phyloP scores from a whole-genome alignment of 169 alveolate species.

The Theileria annulata region DNA sequence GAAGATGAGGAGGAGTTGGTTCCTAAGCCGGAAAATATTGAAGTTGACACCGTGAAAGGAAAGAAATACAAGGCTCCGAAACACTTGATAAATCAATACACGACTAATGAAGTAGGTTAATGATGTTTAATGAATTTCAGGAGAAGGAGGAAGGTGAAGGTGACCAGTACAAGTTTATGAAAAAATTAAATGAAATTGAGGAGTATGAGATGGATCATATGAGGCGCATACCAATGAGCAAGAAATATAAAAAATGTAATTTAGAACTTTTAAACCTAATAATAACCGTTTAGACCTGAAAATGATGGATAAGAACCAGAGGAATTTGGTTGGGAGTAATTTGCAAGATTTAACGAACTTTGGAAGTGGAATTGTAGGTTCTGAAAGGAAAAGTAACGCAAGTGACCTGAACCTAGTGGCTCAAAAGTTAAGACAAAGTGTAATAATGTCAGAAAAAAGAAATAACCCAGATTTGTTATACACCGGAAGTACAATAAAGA shows the following conservation, averaged over 20 bases:
- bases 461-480: conserved; percentile 17
- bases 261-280: background rate
- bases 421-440: conserved; percentile 48
- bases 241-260: conserved; percentile 49
- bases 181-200: conserved; percentile 46
- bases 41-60: background rate
- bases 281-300: conserved; percentile 19
- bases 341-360: conserved; percentile 11
- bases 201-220: conserved; percentile 59
- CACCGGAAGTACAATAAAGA: background rate
- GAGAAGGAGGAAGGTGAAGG: conserved; percentile 12
- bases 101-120: background rate
- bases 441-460: conserved; percentile 47
- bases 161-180: conserved; percentile 34
- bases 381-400: background rate
- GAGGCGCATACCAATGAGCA: conserved; percentile 59
- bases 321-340: background rate
- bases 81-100: background rate
- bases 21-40: background rate
- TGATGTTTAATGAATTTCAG: background rate
- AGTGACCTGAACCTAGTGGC: conserved; percentile 54
- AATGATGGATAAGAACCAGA: conserved; percentile 14
- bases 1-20: conserved; percentile 36
- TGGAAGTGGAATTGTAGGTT: background rate
- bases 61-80: conserved; percentile 23